Evolutionary conservation across 805 yeast species (phyloP).

Genomic region (Cyberlindnera subsufficiens): DNA sequence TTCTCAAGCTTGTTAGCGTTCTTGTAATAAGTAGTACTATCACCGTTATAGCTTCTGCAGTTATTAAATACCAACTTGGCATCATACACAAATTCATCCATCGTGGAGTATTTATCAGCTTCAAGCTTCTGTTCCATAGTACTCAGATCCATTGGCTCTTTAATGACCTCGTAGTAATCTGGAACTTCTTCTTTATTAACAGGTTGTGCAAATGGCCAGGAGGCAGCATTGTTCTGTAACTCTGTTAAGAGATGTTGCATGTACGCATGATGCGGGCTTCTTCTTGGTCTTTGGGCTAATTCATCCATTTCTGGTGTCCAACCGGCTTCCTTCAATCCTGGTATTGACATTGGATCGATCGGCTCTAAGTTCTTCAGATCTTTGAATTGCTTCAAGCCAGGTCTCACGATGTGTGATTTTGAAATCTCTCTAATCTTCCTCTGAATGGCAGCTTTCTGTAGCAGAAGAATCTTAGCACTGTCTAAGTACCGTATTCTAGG

Average conservation of each 20-base stretch:
- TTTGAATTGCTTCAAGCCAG: constrained; percentile 73
- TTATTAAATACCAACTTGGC: constrained; percentile 81
- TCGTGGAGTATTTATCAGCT: constrained; percentile 82
- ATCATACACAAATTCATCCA: constrained; percentile 90
- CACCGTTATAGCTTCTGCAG: constrained; percentile 90
- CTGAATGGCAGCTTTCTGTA: constrained; percentile 89
- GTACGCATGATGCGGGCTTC: constrained; percentile 90
- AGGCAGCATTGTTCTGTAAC: constrained; percentile 88
- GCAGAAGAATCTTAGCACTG: constrained; percentile 72
- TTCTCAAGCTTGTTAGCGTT: constrained; percentile 93
- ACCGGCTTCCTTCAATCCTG: constrained; percentile 90
- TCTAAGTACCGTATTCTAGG: constrained; percentile 87
- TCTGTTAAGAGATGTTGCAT: constrained; percentile 88
- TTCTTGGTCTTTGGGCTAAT: constrained; percentile 87
- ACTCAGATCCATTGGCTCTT: constrained; percentile 96
- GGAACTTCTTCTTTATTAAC: constrained; percentile 92
- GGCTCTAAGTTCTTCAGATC: constrained; percentile 39
- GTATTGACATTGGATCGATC: constrained; percentile 78
- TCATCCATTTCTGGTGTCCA: constrained; percentile 99
- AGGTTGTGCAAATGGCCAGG: constrained; percentile 96
- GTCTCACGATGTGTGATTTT: constrained; percentile 70
- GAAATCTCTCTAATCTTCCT: constrained; percentile 76
- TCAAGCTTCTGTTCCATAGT: constrained; percentile 94
- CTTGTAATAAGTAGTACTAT: constrained; percentile 89
- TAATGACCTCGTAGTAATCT: constrained; percentile 92